Evolutionary conservation across 305 asterid genomes (phyloP).

Genomic region (Fraxinus sp.): DNA sequence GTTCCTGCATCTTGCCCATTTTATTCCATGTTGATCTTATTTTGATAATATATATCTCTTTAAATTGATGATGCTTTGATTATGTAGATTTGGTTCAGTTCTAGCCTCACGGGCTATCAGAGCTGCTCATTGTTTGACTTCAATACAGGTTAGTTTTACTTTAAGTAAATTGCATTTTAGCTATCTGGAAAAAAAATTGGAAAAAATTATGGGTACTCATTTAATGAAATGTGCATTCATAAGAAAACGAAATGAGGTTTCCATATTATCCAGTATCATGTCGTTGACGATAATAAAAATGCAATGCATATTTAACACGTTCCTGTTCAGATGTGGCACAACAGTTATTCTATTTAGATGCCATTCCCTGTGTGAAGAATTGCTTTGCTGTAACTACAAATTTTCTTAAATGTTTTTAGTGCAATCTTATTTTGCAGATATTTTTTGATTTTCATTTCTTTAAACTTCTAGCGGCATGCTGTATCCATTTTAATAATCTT

Average conservation of each 20-base stretch:
- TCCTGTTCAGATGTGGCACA: not conserved
- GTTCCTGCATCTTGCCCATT: conserved; percentile 9
- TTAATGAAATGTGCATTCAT: not conserved
- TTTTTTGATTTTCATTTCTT: not conserved
- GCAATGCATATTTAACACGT: not conserved
- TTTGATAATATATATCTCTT: conserved; percentile 4
- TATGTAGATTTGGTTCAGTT: conserved; percentile 76
- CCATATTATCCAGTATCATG: not conserved
- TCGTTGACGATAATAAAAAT: not conserved
- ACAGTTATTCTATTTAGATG: not conserved
- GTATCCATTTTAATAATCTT: not conserved
- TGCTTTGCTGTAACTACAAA: not conserved
- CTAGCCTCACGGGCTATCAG: conserved; percentile 84
- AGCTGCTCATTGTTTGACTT: conserved; percentile 98
- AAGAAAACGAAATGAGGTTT: not conserved
- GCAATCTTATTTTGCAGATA: not conserved
- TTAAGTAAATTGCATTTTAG: conserved; percentile 1
- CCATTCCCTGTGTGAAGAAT: not conserved
- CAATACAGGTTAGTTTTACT: conserved; percentile 75
- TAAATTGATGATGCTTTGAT: conserved; percentile 24
- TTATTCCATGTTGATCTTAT: conserved; percentile 8
- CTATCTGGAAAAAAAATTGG: not conserved
- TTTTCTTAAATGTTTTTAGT: not conserved
- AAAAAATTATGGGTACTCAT: not conserved
- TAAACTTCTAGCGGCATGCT: not conserved